Evolutionary conservation across 208 protist genomes (phyloP), one percentile per base, ranked within the genome.

Genomic region (Leishmania martiniquensis): DNA sequence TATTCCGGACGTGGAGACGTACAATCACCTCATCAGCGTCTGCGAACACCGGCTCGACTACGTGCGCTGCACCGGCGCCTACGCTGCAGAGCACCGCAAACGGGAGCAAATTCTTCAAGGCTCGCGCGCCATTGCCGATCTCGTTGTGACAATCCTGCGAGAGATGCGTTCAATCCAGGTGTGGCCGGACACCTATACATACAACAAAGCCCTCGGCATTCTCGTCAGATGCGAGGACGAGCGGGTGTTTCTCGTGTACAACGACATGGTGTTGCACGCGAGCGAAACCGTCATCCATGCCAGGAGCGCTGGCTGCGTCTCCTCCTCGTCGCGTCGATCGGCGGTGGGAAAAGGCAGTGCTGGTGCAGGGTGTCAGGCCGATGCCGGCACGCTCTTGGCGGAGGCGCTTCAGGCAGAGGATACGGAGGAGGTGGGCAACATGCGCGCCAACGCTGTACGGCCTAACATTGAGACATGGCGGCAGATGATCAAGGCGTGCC

Each of bases 11-110:
- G 88, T 98, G 25, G 82, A 93, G 70, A 97, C 94, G 73, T 98
- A 98, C 85, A 98, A 98, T 83, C 91, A 86, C n/a, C 86, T 98
- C 15, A 76, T 98, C 37, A 88, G 77, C 42, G 62, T 97, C n/a
- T 95, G 89, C 63, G 80, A 94, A 75, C 83, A 94, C 66, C 89
- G 93, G 2, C 81, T 98, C 25, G 92, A 96, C 65, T 97, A 96
- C 77, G 87, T 98, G 7, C 73, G 88, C 1, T 93, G 89, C 4
- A 83, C 59, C 15, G 90, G 89, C 12, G 29, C 65, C 25, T 91
- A 91, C 83, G 55, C 67, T 6, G 15, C 6, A 4, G 72, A 91
- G 45, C 77, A 49, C 9, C 86, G 93, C 32, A 91, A 86, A 0
- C 82, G 77, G 22, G 94, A 96, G 77, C 93, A 97, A 81, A 60